A percentile compares a stretch with the other conserved stretches of the same genome.
These are phyloP conservation scores for Orbilia javanica DNA, from an alignment of 2,329 filamentous ascomycete species.

Conservation along the genomic window DNA sequence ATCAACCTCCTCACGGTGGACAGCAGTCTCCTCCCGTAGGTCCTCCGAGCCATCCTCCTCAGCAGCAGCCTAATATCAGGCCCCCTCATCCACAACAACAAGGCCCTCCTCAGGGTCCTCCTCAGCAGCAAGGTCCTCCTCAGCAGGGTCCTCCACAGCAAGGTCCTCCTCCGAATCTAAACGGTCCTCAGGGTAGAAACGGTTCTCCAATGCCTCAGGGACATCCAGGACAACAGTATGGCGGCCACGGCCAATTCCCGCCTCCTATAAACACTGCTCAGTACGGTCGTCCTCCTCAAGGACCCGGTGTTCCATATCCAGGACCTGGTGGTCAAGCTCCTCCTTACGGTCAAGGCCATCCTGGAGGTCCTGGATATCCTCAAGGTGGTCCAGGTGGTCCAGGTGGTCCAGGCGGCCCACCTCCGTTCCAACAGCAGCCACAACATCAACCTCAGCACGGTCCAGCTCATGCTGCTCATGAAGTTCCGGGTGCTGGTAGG, in stretches of 20 bases:
- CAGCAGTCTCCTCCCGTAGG: constrained; percentile 69
- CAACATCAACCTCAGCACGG: constrained; percentile 62
- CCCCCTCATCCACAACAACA: constrained; percentile 63
- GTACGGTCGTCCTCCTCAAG: constrained; percentile 37
- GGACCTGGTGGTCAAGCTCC: constrained; percentile 36
- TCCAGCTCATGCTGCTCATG: constrained; percentile 66
- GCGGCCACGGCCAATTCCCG: constrained; percentile 30
- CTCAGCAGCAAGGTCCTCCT: constrained; percentile 62
- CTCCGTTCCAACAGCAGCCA: constrained; percentile 62
- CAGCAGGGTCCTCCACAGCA: constrained; percentile 61
- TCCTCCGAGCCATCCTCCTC: constrained; percentile 63
- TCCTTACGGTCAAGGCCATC: constrained; percentile 23
- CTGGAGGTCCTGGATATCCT: constrained; percentile 56
- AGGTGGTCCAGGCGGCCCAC: constrained; percentile 58
- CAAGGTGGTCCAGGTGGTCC: constrained; percentile 58
- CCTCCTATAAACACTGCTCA: constrained; percentile 54
- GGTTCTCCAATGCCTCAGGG: constrained; percentile 51
- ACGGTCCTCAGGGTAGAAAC: constrained; percentile 43
- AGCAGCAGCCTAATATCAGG: constrained; percentile 38
- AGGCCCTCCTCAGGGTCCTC: constrained; percentile 65
- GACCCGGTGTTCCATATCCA: constrained; percentile 37
- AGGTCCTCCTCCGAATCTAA: constrained; percentile 61
- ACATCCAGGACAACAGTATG: constrained; percentile 40
- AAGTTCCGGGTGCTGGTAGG: constrained; percentile 87
- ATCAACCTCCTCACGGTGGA: constrained; percentile 70